These are phyloP conservation scores for Mycosphaerella sp. DNA, from an alignment of 2,329 filamentous ascomycete species.

Conservation along the genomic window DNA sequence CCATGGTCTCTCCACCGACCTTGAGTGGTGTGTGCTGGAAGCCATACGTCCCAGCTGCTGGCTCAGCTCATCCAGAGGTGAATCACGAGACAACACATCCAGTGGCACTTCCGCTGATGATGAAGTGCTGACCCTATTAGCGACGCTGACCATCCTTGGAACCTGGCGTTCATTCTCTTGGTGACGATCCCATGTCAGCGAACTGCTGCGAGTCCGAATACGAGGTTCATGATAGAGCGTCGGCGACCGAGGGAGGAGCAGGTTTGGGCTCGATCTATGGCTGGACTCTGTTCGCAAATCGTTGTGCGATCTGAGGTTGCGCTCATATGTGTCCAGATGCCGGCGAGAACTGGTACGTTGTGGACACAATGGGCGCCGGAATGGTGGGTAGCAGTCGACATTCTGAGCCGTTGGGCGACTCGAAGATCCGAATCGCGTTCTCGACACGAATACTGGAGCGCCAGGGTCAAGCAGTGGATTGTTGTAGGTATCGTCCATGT, in stretches of 20 bases:
- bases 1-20: slow-evolving; percentile 26
- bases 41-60: slow-evolving; percentile 28
- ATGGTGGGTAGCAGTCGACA: slow-evolving; percentile 24
- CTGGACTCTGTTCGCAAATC: not conserved
- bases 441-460: slow-evolving; percentile 28
- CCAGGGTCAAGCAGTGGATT: slow-evolving; percentile 24
- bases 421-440: slow-evolving; percentile 22
- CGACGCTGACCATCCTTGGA: slow-evolving; percentile 17
- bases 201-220: slow-evolving; percentile 20
- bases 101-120: slow-evolving; percentile 11
- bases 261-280: slow-evolving; percentile 22
- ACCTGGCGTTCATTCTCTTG: not conserved
- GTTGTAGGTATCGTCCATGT: not conserved
- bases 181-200: slow-evolving; percentile 15
- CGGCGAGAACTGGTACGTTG: slow-evolving; percentile 5
- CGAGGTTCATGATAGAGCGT: not conserved
- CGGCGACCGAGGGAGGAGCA: slow-evolving; percentile 9
- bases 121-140: slow-evolving; percentile 13
- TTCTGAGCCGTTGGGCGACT: slow-evolving; percentile 10
- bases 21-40: slow-evolving; percentile 12
- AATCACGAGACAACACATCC: slow-evolving; percentile 21
- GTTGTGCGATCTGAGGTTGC: not conserved
- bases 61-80: slow-evolving; percentile 31
- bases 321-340: not conserved
- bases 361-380: slow-evolving; percentile 13